Percentiles rank a stretch among this genome's conserved stretches.
These are phyloP conservation scores for Candida taoyuanica DNA, from an alignment of 805 yeast genomes.

Conservation along the genomic window DNA sequence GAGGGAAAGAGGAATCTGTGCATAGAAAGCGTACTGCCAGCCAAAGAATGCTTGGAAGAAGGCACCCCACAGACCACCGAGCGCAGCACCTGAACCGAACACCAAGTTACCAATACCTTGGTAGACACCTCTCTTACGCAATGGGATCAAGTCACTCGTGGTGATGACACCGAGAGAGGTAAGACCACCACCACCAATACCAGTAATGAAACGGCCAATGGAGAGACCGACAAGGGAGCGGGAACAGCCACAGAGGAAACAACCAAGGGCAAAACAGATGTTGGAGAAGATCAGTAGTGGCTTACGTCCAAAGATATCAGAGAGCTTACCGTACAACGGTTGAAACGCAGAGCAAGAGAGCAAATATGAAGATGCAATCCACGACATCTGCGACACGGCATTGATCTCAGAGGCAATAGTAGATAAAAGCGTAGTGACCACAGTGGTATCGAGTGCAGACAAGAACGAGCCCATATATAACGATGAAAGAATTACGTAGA, in stretches of 20 bases:
- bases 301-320: constrained; percentile 63
- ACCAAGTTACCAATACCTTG: constrained; percentile 77
- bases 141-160: constrained; percentile 69
- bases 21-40: constrained; percentile 61
- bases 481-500: constrained; percentile 30
- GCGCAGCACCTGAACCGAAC: constrained; percentile 69
- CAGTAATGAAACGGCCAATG: constrained; percentile 64
- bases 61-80: constrained; percentile 64
- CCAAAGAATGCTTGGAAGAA: constrained; percentile 46
- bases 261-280: constrained; percentile 38
- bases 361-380: constrained; percentile 65
- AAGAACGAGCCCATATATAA: constrained; percentile 43
- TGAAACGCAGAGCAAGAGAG: constrained; percentile 63
- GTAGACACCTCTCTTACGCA: constrained; percentile 69
- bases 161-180: constrained; percentile 67
- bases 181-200: constrained; percentile 87
- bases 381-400: constrained; percentile 56
- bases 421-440: constrained; percentile 58
- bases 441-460: constrained; percentile 60
- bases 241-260: constrained; percentile 35
- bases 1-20: constrained; percentile 49
- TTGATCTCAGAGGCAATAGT: constrained; percentile 61
- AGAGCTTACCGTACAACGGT: constrained; percentile 59
- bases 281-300: constrained; percentile 36
- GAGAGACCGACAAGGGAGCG: constrained; percentile 28